Conservation (phyloP, 208 protist species). For the Leishmania turanica region DNA sequence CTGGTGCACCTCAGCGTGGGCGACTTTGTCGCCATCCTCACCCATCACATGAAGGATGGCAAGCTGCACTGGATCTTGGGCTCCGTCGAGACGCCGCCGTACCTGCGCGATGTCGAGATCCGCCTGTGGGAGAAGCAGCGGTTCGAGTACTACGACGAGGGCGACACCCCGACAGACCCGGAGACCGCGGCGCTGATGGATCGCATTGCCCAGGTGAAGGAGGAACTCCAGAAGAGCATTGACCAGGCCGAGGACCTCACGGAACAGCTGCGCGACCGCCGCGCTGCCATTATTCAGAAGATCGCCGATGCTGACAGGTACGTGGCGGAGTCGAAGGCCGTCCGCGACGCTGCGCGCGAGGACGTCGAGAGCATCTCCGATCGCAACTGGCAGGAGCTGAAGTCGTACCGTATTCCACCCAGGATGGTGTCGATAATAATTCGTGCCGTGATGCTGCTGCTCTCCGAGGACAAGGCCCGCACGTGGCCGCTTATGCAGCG, state of each 20-base stretch:
- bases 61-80: constrained; percentile 83
- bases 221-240: constrained; percentile 66
- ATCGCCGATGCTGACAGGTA: constrained; percentile 64
- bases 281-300: constrained; percentile 57
- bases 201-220: constrained; percentile 54
- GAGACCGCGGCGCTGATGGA: constrained; percentile 68
- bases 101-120: constrained; percentile 75
- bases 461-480: constrained; percentile 78
- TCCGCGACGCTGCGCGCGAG: constrained; percentile 54
- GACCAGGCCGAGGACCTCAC: constrained; percentile 64
- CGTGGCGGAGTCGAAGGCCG: constrained; percentile 64
- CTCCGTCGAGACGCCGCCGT: constrained; percentile 66
- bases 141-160: constrained; percentile 45
- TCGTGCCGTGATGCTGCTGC: constrained; percentile 86
- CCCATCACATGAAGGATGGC: constrained; percentile 50
- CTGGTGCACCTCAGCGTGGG: constrained; percentile 62
- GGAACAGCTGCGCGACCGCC: constrained; percentile 56
- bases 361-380: constrained; percentile 84
- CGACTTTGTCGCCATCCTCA: constrained; percentile 75
- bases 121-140: constrained; percentile 69
- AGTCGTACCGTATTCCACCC: constrained; percentile 83
- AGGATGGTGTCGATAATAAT: constrained; percentile 81
- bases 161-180: constrained; percentile 40
- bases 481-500: constrained; percentile 85
- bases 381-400: constrained; percentile 86